These are phyloP conservation scores for Tetracladium marchalianum DNA, from an alignment of 495 filamentous ascomycete species.

Conservation along the genomic window DNA sequence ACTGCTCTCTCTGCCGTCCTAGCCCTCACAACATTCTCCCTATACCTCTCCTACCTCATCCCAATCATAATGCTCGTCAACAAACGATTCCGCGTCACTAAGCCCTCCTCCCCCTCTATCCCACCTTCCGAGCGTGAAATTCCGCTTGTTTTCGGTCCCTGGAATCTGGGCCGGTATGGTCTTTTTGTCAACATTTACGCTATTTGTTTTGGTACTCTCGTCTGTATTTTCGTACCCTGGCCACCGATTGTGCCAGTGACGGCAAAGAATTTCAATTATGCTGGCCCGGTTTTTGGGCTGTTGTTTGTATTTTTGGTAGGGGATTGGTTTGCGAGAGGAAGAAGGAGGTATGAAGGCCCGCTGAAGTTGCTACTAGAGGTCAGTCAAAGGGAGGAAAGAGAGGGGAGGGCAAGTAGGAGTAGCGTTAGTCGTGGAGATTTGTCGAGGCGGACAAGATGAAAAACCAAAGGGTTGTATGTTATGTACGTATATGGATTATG, in stretches of 20 bases:
- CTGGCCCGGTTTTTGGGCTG: conserved; percentile 6
- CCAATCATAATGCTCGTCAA: conserved; percentile 31
- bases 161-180: conserved; percentile 9
- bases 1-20: conserved; percentile 37
- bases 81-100: conserved; percentile 11
- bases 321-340: no score
- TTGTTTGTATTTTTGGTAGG: no score
- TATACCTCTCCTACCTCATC: conserved; percentile 39
- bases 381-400: no score
- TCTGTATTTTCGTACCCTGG: conserved; percentile 17
- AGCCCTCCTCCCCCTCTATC: not conserved
- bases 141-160: conserved; percentile 10
- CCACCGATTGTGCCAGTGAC: conserved; percentile 24
- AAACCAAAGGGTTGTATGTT: no score
- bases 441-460: no score
- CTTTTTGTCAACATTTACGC: conserved; percentile 2
- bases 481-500: no score
- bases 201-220: not conserved
- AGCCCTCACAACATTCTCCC: conserved; percentile 29
- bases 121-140: no score
- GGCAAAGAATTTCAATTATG: conserved; percentile 33
- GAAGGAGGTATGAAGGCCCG: no score
- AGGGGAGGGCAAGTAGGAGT: no score
- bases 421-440: no score
- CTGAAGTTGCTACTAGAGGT: no score